These are phyloP conservation scores for Spathaspora hagerdaliae DNA, from an alignment of 805 yeast genomes.

Conservation along the genomic window DNA sequence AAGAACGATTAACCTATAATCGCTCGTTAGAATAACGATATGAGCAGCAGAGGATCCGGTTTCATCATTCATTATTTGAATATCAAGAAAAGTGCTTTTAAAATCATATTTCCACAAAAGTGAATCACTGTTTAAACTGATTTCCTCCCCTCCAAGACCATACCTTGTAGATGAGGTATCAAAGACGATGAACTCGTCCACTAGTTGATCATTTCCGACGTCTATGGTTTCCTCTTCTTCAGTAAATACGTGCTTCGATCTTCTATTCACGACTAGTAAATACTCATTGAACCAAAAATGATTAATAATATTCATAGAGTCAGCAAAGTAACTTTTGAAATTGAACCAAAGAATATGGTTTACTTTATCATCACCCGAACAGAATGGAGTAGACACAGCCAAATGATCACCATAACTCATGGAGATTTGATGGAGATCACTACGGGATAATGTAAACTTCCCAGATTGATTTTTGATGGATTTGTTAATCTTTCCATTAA, in stretches of 20 bases:
- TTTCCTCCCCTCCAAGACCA: conserved; percentile 28
- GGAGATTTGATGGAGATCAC: conserved; percentile 20
- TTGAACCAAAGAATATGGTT: conserved; percentile 40
- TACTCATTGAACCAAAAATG: conserved; percentile 35
- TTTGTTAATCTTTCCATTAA: conserved; percentile 14
- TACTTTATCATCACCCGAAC: conserved; percentile 13
- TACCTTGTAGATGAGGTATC: conserved; percentile 26
- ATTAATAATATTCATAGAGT: conserved; percentile 27
- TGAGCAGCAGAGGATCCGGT: conserved; percentile 1
- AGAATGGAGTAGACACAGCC: conserved; percentile 27
- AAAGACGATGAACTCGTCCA: conserved; percentile 35
- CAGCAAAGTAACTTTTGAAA: conserved; percentile 29
- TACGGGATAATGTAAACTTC: conserved; percentile 18
- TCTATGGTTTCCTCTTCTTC: conserved; percentile 7
- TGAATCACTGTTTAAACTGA: conserved; percentile 34
- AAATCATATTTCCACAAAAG: conserved; percentile 38
- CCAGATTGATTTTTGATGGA: conserved; percentile 18
- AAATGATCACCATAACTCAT: conserved; percentile 25
- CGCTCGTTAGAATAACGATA: conserved; percentile 26
- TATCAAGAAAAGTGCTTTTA: conserved; percentile 17
- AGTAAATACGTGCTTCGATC: conserved; percentile 11
- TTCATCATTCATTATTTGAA: conserved; percentile 11
- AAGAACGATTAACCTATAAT: conserved; percentile 24
- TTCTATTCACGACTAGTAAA: conserved; percentile 30
- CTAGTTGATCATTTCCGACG: conserved; percentile 9